Percentiles rank a stretch among this genome's conserved stretches.
These are phyloP conservation scores for Cryptosporidium baileyi DNA, from an alignment of 169 alveolate genomes.

Conservation along the genomic window DNA sequence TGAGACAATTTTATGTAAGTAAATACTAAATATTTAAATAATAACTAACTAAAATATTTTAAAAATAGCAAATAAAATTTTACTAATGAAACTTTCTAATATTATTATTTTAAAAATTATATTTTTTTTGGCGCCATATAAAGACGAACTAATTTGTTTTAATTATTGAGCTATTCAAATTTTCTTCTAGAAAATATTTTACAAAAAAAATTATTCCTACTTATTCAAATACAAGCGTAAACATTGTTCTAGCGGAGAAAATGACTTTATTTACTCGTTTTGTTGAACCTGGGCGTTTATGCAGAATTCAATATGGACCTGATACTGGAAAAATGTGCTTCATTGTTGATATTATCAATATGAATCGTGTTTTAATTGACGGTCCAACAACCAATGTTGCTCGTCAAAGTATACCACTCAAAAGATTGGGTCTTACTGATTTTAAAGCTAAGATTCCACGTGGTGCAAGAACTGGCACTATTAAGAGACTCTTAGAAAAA, in stretches of 20 bases:
- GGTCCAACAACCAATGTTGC: slow-evolving; percentile 88
- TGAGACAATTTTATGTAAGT: slow-evolving; percentile 26
- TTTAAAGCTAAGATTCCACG: slow-evolving; percentile 84
- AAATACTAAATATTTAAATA: neutral
- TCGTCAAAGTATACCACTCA: slow-evolving; percentile 87
- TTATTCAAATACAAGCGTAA: neutral
- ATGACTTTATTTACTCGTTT: slow-evolving; percentile 87
- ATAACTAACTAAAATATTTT: neutral
- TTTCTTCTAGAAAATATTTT: neutral
- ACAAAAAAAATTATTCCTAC: neutral
- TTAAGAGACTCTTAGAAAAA: slow-evolving; percentile 79
- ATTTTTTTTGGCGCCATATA: neutral
- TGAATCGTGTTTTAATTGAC: slow-evolving; percentile 87
- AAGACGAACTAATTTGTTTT: neutral
- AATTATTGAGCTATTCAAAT: neutral
- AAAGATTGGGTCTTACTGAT: slow-evolving; percentile 87
- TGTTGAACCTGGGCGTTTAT: slow-evolving; percentile 91
- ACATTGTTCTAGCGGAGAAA: neutral
- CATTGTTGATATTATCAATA: slow-evolving; percentile 86
- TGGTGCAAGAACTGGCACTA: slow-evolving; percentile 86
- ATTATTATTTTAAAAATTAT: neutral
- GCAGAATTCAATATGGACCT: slow-evolving; percentile 90
- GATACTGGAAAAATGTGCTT: slow-evolving; percentile 91
- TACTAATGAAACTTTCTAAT: no score
- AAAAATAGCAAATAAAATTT: no score